Evolutionary conservation across 2,329 filamentous ascomycete species (phyloP), one percentile per base, ranked within the genome.

Genomic region (Tolypocladium pustulatum): DNA sequence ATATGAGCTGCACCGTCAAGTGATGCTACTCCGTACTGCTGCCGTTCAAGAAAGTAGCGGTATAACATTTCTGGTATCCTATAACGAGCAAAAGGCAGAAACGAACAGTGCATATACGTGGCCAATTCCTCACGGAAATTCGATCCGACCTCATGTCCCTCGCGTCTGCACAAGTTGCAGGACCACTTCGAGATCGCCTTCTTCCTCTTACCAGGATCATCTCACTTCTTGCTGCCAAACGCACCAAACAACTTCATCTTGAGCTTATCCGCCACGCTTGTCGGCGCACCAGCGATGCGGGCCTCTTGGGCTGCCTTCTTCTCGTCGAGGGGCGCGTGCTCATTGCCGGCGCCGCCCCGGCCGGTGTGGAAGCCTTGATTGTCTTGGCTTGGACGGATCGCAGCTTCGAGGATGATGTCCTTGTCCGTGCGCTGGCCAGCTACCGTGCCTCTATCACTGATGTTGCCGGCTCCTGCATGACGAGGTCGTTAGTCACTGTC

Each of bases 291-390:
- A n/a, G 60, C 60, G 38, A 62, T 57, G 63, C 55, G 46, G 65
- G 65, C 63, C 71, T 66, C 30, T 70, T 66, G 20, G 66, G 64
- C 9, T 67, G 61, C 58, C 67, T 43, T 67, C 64, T 69, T 68
- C 60, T 72, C 67, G 40, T 69, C 62, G 40, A 62, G 64, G 13
- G 67, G 67, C 53, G 73, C 63, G 64, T 78, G 74, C 68, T 79
- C 79, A 68, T 86, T 86, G 56, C 82, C 83, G 12, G 79, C 81
- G 59, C 83, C 83, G 66, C 83, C 83, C 37, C 83, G 82, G 59
- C 83, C 83, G 46, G 77, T 79, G 72, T 86, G 82, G 69, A 76
- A 80, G 66, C 82, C 79, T 59, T 71, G 67, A 57, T 74, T 72
- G 20, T 82, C 77, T 55, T 72, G 71, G 66, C 74, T 78, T 34